Base-by-base conservation (phyloP, 129 eudicot species). In the Centrapalus pauciflorus region DNA sequence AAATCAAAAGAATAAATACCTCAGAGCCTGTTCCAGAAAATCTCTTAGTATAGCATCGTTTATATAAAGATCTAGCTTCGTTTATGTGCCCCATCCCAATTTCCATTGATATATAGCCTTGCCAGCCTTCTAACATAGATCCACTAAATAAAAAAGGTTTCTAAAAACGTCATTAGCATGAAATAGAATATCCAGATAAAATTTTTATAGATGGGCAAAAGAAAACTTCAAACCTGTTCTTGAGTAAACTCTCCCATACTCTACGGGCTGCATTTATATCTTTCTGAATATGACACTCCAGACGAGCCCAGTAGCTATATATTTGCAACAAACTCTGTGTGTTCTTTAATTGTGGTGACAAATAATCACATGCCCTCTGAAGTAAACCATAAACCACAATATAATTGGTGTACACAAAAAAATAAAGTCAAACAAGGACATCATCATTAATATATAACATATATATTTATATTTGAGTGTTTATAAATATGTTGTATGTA, bases 161-260 rank as follows among this genome's bases (percentile, higher is more conserved):
- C 23, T 52, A 59, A 64, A 60, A 67, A 27, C 30, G 64, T 20
- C 20, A 52, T 64, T 24, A 67, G 21, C 50, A 41, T 49, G 51
- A 24, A 51, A 55, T n/a, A 38, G 11, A 29, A 61, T 34, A 45
- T 65, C 17, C 28, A 38, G n/a, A 20, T 23, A 13, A n/a, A 33
- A 27, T 13, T 7, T 35, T 61, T 24, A 32, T 10, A 13, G 4
- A 66, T 21, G 10, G 14, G 10, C 16, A 74, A n/a, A 4, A 33
- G 16, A 13, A 27, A 41, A 20, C 26, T 50, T 7, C 32, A 12
- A 25, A 93, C 98, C 98, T 85, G 64, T 48, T 93, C 66, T 88
- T 93, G 55, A 93, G 96, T 79, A 93, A 80, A 85, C 86, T 84
- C 61, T 93, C 96, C 98, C 98, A 93, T 66, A 88, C 96, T 61